These are phyloP conservation scores for Fusarium papillatum DNA, from an alignment of 2,329 filamentous ascomycete genomes.

Conservation along the genomic window DNA sequence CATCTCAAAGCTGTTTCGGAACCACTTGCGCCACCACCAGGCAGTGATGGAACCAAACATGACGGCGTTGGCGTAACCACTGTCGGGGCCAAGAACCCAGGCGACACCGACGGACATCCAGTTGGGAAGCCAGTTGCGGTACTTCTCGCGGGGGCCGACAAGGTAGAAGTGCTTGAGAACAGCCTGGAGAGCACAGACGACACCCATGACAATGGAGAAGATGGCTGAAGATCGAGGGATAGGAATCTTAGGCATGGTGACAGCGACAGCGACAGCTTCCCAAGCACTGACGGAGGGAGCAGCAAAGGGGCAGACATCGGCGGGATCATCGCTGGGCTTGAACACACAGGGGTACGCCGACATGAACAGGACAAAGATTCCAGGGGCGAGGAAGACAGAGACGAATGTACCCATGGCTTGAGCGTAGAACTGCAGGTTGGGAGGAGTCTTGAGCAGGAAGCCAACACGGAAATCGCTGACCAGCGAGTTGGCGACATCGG, in stretches of 20 bases:
- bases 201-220: constrained; percentile 68
- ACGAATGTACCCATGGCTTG: constrained; percentile 74
- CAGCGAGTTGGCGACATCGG: constrained; percentile 66
- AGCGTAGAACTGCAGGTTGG: constrained; percentile 75
- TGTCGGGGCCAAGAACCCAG: constrained; percentile 69
- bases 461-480: constrained; percentile 77
- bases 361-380: constrained; percentile 77
- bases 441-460: constrained; percentile 75
- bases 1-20: constrained; percentile 63
- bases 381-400: constrained; percentile 76
- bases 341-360: constrained; percentile 78
- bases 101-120: constrained; percentile 73
- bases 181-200: constrained; percentile 64
- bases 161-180: constrained; percentile 68
- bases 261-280: constrained; percentile 74
- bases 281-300: constrained; percentile 76
- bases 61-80: constrained; percentile 68
- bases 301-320: constrained; percentile 65
- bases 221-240: constrained; percentile 67
- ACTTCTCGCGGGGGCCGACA: constrained; percentile 64
- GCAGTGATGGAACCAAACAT: constrained; percentile 66
- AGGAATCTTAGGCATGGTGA: constrained; percentile 68
- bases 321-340: constrained; percentile 55
- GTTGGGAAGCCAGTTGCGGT: constrained; percentile 71
- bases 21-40: constrained; percentile 67